phyloP scores from a whole-genome alignment of 2,329 filamentous ascomycete genomes.

The Sporothrix pallida region DNA sequence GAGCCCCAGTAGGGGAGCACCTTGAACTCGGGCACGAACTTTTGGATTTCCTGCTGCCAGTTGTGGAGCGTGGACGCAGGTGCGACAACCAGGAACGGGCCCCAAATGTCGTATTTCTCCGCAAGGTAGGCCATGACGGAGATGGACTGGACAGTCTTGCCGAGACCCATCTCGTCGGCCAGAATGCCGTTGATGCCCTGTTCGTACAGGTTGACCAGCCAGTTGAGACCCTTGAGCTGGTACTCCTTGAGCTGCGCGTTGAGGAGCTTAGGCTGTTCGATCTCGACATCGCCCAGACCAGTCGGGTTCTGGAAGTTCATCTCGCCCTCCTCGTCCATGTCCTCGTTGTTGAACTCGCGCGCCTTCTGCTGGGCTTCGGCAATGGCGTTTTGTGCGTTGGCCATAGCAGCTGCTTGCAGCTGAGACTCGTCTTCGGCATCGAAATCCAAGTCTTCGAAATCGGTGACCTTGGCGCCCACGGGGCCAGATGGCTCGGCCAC shows the following conservation, averaged over 20 bases:
- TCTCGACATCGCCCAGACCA: constrained; percentile 89
- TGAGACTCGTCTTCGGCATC: constrained; percentile 90
- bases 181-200: constrained; percentile 99
- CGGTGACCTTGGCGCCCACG: constrained; percentile 75
- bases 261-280: constrained; percentile 91
- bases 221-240: constrained; percentile 98
- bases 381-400: constrained; percentile 94
- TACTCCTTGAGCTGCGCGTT: constrained; percentile 97
- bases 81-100: constrained; percentile 94
- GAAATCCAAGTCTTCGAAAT: constrained; percentile 94
- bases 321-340: constrained; percentile 87
- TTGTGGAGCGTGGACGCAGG: constrained; percentile 97
- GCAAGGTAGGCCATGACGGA: constrained; percentile 99
- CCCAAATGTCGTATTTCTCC: constrained; percentile 97
- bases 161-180: constrained; percentile 98
- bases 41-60: constrained; percentile 97
- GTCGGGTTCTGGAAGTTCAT: constrained; percentile 99
- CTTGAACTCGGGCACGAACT: constrained; percentile 93
- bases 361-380: constrained; percentile 93
- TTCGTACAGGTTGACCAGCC: constrained; percentile 98
- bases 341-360: constrained; percentile 83
- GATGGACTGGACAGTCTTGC: constrained; percentile 98
- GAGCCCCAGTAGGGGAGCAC: constrained; percentile 97
- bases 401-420: constrained; percentile 83
- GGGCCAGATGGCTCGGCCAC: constrained; percentile 61